Base-by-base conservation (phyloP, 352 stramenopile genomes). In the Globisporangium paddicum region DNA sequence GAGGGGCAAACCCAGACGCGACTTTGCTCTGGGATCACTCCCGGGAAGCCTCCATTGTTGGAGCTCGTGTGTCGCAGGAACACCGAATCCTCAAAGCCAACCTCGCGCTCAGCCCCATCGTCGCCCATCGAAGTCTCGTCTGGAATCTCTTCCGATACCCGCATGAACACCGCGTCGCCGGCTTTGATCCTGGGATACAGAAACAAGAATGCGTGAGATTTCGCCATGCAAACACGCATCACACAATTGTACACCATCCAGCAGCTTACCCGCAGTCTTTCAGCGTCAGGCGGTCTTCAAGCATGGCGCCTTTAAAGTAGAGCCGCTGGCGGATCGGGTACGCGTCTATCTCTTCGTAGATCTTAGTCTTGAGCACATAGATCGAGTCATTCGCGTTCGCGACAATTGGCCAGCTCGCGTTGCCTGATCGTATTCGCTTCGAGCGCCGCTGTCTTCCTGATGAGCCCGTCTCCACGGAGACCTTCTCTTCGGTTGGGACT, bases 161-260 rank as follows among this genome's bases (percentile, higher is more conserved):
- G 67, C 82, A 94, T 82, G 60, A 81, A 94, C 28, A 94, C 66
- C 13, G 75, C 72, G 58, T 92, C 82, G 25, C 80, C 79, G 23
- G 79, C 75, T 73, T 90, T 87, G 46, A 94, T 77, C 21, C 81
- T 93, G n/a, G n/a, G n/a, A n/a, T n/a, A n/a, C n/a, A n/a, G n/a
- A n/a, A n/a, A n/a, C n/a, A n/a, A n/a, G n/a, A n/a, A n/a, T n/a
- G n/a, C n/a, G n/a, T n/a, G n/a, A n/a, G n/a, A n/a, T n/a, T n/a
- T n/a, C n/a, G n/a, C n/a, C n/a, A n/a, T 18, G 23, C 60, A 32
- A 66, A 19, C 16, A 55, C 28, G 11, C 40, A 40, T 23, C 2
- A 60, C 37, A 21, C 32, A 35, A 10, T n/a, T n/a, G n/a, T n/a
- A n/a, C n/a, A n/a, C n/a, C n/a, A n/a, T n/a, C n/a, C n/a, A n/a